These are phyloP conservation scores for Talaromyces sp. DNA, from an alignment of 2,329 filamentous ascomycete species.

Conservation along the genomic window DNA sequence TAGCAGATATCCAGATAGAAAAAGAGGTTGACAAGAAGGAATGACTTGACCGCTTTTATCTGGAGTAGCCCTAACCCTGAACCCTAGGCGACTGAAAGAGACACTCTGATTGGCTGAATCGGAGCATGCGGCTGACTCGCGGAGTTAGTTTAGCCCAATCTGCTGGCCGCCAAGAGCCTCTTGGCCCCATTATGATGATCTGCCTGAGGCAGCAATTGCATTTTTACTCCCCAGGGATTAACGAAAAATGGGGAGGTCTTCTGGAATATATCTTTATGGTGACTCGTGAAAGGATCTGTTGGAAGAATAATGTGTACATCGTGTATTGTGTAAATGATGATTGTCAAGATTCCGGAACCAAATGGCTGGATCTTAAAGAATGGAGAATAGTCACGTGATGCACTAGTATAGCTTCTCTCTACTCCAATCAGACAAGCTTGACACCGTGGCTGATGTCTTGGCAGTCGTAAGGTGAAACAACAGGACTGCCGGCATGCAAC, in stretches of 20 bases:
- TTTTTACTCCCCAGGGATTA: neutral
- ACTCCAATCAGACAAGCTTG: neutral
- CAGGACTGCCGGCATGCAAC: neutral
- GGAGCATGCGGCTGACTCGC: neutral
- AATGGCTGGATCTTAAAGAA: neutral
- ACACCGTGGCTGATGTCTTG: neutral
- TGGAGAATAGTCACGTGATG: neutral
- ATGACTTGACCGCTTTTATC: no score
- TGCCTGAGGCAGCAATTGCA: neutral
- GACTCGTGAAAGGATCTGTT: no score
- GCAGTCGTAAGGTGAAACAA: slow-evolving; percentile 1
- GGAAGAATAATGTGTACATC: neutral
- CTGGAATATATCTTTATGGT: no score
- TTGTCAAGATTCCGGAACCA: neutral
- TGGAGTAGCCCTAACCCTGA: neutral
- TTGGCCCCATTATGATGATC: neutral
- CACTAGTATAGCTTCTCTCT: neutral
- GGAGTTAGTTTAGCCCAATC: neutral
- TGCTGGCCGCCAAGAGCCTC: neutral
- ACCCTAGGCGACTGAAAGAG: neutral
- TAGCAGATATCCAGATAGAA: neutral
- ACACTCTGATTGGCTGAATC: neutral
- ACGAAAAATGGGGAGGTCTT: no score
- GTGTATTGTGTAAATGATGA: neutral
- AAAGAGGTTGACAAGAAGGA: no score